A percentile compares a stretch with the other conserved stretches of the same genome.
Conservation (phyloP, 2,329 filamentous ascomycete genomes). For the Colletotrichum siamense region DNA sequence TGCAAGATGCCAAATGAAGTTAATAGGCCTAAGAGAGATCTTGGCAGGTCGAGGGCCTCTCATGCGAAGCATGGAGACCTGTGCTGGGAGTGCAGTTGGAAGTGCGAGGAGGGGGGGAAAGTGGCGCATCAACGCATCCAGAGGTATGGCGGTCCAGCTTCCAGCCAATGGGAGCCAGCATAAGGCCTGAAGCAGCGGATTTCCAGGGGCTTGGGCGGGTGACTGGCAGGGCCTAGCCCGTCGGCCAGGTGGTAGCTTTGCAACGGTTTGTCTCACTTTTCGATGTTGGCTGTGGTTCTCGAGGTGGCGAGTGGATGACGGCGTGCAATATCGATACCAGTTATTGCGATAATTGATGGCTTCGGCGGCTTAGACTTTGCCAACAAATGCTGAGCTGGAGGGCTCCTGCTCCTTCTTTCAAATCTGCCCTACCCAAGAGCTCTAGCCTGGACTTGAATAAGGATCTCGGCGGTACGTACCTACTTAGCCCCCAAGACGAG, state of each 20-base stretch:
- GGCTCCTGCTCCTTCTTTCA: neutral
- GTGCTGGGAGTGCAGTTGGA: neutral
- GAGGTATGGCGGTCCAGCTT: conserved; percentile 1
- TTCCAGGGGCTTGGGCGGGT: neutral
- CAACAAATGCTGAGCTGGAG: neutral
- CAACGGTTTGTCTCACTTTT: conserved; percentile 6
- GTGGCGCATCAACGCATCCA: neutral
- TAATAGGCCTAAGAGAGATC: neutral
- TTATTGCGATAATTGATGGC: neutral
- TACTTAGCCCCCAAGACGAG: neutral
- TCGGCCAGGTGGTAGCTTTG: neutral
- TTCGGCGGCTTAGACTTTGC: neutral
- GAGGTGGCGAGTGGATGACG: neutral
- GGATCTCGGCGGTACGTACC: neutral
- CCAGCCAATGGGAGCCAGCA: neutral
- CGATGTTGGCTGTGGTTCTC: neutral
- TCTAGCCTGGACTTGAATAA: neutral
- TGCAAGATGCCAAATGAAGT: neutral
- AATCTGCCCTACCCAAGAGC: neutral
- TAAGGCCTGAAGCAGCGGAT: neutral
- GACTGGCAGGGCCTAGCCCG: neutral
- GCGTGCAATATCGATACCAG: neutral
- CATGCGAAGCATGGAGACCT: neutral
- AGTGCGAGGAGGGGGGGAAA: neutral
- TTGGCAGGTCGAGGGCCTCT: conserved; percentile 1